Percentiles rank a stretch among this genome's conserved stretches.
These are phyloP conservation scores for Russula emetica DNA, from an alignment of 768 basidiomycete genomes.

Conservation along the genomic window DNA sequence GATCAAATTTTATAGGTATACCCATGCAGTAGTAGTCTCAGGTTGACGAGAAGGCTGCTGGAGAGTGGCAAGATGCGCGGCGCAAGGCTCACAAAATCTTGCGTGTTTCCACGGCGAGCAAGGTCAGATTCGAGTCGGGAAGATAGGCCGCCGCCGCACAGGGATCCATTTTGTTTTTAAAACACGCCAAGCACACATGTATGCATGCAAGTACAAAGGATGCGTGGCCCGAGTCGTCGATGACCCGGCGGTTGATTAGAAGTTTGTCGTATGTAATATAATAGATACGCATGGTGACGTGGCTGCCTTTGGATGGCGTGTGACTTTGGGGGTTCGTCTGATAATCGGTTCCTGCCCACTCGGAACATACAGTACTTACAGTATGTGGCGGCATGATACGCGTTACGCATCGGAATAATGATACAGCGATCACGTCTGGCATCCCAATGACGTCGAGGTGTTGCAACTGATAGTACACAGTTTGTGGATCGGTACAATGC, in stretches of 20 bases:
- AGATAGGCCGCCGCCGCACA: too few relatives aligned
- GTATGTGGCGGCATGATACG: not conserved
- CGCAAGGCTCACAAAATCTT: too few relatives aligned
- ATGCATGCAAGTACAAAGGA: too few relatives aligned
- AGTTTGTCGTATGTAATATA: not conserved
- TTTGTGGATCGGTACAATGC: not conserved
- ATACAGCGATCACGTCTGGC: not conserved
- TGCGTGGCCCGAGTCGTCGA: not conserved
- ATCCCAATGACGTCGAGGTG: not conserved
- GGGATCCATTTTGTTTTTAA: too few relatives aligned
- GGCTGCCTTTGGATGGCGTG: not conserved
- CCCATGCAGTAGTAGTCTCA: too few relatives aligned
- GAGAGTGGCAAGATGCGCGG: too few relatives aligned
- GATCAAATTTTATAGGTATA: not conserved
- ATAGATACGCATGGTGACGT: not conserved
- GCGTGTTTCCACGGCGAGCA: too few relatives aligned
- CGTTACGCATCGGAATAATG: not conserved
- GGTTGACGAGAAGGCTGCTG: too few relatives aligned
- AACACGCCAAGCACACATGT: too few relatives aligned
- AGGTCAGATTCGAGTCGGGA: too few relatives aligned
- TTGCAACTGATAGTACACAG: too few relatives aligned
- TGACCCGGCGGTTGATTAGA: not conserved
- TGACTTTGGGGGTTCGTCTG: not conserved
- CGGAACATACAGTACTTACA: too few relatives aligned
- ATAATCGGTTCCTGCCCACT: not conserved